These are phyloP conservation scores for Cryptomeria japonica DNA, from an alignment of 75 land plant genomes.

Conservation along the genomic window DNA sequence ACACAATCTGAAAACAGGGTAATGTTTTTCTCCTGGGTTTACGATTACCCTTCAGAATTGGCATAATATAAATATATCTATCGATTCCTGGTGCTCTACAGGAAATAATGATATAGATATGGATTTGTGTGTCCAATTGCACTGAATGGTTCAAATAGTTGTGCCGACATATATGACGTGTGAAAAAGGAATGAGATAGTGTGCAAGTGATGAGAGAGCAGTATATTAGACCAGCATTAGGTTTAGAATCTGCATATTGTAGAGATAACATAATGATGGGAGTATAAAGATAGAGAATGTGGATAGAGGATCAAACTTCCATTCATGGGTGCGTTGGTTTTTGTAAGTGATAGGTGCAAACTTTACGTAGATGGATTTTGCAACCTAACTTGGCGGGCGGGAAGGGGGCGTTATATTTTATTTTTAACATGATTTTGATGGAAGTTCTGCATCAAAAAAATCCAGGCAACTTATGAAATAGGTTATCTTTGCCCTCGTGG, in stretches of 20 bases:
- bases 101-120: not conserved
- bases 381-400: not conserved
- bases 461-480: not conserved
- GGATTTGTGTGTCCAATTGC: not conserved
- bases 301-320: not conserved
- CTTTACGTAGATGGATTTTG: not conserved
- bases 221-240: not conserved
- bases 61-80: not conserved
- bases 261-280: too few relatives aligned
- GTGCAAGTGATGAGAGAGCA: not conserved
- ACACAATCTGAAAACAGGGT: not conserved
- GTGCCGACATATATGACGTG: not conserved
- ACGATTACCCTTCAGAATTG: not conserved
- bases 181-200: not conserved
- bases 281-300: not conserved
- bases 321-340: not conserved
- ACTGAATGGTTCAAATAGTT: not conserved
- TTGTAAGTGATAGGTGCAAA: too few relatives aligned
- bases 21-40: not conserved
- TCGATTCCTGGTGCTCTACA: not conserved
- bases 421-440: too few relatives aligned
- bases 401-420: too few relatives aligned
- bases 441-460: not conserved
- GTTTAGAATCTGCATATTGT: not conserved
- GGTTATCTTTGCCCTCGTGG: too few relatives aligned